Evolutionary conservation across 2,329 filamentous ascomycete species (phyloP), one percentile per base, ranked within the genome.

Genomic region (Stagonosporopsis vannaccii): DNA sequence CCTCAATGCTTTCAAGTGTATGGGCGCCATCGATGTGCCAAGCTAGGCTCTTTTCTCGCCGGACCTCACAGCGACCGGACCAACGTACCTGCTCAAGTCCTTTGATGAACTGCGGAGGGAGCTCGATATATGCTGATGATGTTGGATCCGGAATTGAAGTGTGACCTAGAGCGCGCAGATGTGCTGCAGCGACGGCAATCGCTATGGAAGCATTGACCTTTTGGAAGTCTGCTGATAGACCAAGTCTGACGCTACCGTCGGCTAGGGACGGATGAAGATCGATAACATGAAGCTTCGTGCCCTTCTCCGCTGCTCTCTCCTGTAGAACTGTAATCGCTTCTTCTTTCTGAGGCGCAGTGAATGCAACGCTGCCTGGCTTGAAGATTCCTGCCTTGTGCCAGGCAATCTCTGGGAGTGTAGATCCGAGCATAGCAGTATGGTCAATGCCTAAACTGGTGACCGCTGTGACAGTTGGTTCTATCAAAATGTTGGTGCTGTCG

Each of bases 321-420:
- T 74, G 72, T 19, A 90, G 71, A 0, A 89, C 86, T 6, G 79
- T 71, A 53, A 86, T 76, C 1, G 86, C 86, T 19, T 76, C 75
- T 3, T 80, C 75, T 28, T 80, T 77, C 61, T 90, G 87, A 0
- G 80, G 80, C 2, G 84, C 84, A 0, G 88, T 88, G 58, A 90
- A 90, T 2, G 84, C 86, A 22, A 83, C 81, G 4, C 83, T 83
- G 0, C 84, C 85, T 0, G 76, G 47, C 74, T 96, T 97, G 73
- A 96, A 89, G 40, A 97, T 90, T 1, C 93, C 93, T 6, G 88
- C 89, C 75, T 97, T 97, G 73, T 97, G 91, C 93, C 92, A 97
- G 3, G 92, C 88, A 62, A 97, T 97, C 69, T 91, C 81, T 53
- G 90, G 87, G 46, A 94, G 84, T 0, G 91, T 93, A 33, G 84